Evolutionary conservation across 345 rosid genomes (phyloP).

Genomic region (Raphanus sativus): DNA sequence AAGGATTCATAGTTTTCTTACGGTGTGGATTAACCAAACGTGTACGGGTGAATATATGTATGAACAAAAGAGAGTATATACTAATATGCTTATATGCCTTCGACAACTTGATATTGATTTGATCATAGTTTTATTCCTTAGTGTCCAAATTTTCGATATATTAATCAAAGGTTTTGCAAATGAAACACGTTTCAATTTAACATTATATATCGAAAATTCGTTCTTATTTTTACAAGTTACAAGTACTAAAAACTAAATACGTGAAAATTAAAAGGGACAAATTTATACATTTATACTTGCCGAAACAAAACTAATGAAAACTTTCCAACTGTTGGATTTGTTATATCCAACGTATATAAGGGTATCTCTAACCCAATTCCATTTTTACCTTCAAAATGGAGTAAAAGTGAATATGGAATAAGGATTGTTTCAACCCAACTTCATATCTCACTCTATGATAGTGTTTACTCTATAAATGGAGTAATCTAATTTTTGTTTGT

Average conservation of each 20-base stretch:
- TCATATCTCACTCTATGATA: too few relatives aligned
- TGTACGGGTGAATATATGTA: slow-evolving; percentile 31
- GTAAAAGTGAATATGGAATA: too few relatives aligned
- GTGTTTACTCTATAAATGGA: too few relatives aligned
- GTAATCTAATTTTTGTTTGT: too few relatives aligned
- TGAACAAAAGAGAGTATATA: slow-evolving; percentile 24
- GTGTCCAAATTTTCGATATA: not conserved
- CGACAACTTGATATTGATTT: slow-evolving; percentile 11
- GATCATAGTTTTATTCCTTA: not conserved
- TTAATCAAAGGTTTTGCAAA: not conserved
- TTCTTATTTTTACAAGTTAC: not conserved
- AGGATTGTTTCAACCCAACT: too few relatives aligned
- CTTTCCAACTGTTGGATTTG: slow-evolving; percentile 16
- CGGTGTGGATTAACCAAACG: slow-evolving; percentile 31
- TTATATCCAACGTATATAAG: not conserved
- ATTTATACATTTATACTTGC: not conserved
- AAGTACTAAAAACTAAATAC: not conserved
- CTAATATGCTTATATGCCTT: slow-evolving; percentile 32
- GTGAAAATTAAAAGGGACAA: not conserved
- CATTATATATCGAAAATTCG: not conserved
- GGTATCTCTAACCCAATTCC: too few relatives aligned
- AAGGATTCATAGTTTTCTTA: slow-evolving; percentile 19
- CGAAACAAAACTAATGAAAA: not conserved
- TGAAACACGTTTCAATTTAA: not conserved
- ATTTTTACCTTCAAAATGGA: too few relatives aligned